Conservation (phyloP, 2,329 filamentous ascomycete species). For the Acephala macrosclerotiorum region DNA sequence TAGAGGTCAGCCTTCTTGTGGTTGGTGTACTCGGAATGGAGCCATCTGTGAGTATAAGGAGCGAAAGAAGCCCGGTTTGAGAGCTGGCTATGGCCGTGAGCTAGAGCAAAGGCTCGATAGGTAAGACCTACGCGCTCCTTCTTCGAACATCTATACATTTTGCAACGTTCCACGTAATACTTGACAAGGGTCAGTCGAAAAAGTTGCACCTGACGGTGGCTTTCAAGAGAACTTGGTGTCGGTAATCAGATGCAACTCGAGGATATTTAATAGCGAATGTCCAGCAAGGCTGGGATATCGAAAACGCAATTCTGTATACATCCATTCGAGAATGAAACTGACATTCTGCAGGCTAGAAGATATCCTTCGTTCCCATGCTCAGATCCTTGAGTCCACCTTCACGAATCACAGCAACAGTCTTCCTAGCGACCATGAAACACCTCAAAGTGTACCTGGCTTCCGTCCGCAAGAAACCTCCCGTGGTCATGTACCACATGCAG, state of each 20-base stretch:
- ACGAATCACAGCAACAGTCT: constrained; percentile 47
- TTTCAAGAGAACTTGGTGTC: no score
- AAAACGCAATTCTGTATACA: no score
- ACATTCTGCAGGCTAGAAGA: constrained; percentile 60
- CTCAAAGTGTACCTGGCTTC: constrained; percentile 58
- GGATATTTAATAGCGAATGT: no score
- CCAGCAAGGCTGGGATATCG: no score
- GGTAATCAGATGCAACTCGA: no score
- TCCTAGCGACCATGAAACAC: constrained; percentile 65
- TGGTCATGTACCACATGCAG: constrained; percentile 58
- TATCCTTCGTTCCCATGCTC: constrained; percentile 69
- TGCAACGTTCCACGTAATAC: not conserved
- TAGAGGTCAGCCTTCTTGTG: constrained; percentile 75
- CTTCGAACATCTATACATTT: not conserved
- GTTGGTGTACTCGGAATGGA: constrained; percentile 71
- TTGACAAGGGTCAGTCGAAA: not conserved
- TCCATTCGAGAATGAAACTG: not conserved
- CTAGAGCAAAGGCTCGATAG: constrained; percentile 74
- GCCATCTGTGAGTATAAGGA: constrained; percentile 73
- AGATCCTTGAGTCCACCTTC: constrained; percentile 68
- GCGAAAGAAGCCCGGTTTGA: constrained; percentile 69
- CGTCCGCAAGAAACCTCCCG: constrained; percentile 57
- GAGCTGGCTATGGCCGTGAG: constrained; percentile 74
- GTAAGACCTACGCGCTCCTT: constrained; percentile 1
- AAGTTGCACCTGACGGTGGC: no score